Percentiles rank a stretch among this genome's conserved stretches.
Evolutionary conservation across 768 basidiomycete species (phyloP).

Genomic region (Amanita pallidorosea): DNA sequence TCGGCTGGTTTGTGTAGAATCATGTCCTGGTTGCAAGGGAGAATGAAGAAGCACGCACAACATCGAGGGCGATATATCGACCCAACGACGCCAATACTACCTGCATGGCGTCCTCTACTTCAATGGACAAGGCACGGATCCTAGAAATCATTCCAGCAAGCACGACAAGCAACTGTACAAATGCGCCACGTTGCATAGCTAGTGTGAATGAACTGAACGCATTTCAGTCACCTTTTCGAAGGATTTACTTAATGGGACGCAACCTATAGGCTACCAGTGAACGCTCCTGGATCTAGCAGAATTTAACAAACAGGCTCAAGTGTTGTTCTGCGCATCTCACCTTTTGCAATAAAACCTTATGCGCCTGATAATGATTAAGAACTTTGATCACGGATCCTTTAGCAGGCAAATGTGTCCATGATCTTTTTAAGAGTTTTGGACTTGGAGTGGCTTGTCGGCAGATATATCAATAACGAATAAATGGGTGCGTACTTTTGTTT

Average conservation of each 20-base stretch:
- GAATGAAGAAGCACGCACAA: not conserved
- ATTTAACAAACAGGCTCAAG: not conserved
- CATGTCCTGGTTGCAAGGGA: not conserved
- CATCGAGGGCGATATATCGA: not conserved
- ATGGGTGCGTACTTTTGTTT: constrained; percentile 23
- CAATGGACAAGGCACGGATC: constrained; percentile 32
- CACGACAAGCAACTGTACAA: constrained; percentile 55
- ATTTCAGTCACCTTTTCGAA: not conserved
- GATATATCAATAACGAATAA: not conserved
- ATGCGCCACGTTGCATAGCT: constrained; percentile 64
- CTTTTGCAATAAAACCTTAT: constrained; percentile 32
- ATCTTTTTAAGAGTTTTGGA: constrained; percentile 38
- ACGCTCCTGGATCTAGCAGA: constrained; percentile 31
- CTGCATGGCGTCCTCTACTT: constrained; percentile 24
- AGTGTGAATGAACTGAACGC: constrained; percentile 43
- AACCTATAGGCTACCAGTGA: constrained; percentile 43
- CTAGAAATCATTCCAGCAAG: constrained; percentile 55
- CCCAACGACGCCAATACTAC: not conserved
- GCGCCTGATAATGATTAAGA: constrained; percentile 23
- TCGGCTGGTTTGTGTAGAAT: not conserved
- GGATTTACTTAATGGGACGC: constrained; percentile 9
- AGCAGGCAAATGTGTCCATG: constrained; percentile 58
- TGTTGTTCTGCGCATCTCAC: constrained; percentile 11
- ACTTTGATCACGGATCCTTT: constrained; percentile 20
- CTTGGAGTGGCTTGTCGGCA: constrained; percentile 18